Base-by-base conservation (phyloP, 176 grass and related monocot species). In the Carex kokanica region DNA sequence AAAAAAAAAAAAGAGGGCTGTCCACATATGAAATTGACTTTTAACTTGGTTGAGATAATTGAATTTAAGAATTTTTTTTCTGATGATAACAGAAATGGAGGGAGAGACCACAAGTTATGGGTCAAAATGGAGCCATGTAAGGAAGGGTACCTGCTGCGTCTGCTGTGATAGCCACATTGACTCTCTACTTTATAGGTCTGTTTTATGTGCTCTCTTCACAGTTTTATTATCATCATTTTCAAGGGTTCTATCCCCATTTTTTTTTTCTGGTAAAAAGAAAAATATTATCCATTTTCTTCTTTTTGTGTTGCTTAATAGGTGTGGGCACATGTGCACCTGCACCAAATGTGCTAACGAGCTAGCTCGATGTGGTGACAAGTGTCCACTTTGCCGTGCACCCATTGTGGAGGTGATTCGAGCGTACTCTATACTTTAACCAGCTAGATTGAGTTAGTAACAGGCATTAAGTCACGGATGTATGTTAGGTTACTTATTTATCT, bases 301-400 rank as follows among this genome's bases (percentile, higher is more conserved):
- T 13, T 13, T 24, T 53, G 3, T 74, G 24, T 78, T 16, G 15
- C 16, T 59, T 11, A 2, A 65, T 85, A 97, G 94, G 54, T 97
- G 94, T 86, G 94, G 94, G 10, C 94, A 97, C 65, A 94, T 97
- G 94, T 97, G 94, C 85, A 89, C 92, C 5, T 97, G 94, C 79
- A 89, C 85, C 41, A 97, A 89, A 74, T 97, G 94, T 60, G 94
- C 94, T 9, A 70, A 65, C 6, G 90, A 97, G 85, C 78, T 97
- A 55, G 84, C 90, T 55, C 82, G 75, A 20, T 85, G 88, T 4
- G 92, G 62, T 31, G 94, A 85, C 71, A 97, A 86, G 59, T 97
- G 94, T 84, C 94, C 94, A 16, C 77, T 97, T 49, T 97, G 94
- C 25, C 94, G 94, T n/a, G 92, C 94, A 21, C 94, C 94, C 4